phyloP scores from a whole-genome alignment of 768 basidiomycete species.

The Tulasnella sp. region DNA sequence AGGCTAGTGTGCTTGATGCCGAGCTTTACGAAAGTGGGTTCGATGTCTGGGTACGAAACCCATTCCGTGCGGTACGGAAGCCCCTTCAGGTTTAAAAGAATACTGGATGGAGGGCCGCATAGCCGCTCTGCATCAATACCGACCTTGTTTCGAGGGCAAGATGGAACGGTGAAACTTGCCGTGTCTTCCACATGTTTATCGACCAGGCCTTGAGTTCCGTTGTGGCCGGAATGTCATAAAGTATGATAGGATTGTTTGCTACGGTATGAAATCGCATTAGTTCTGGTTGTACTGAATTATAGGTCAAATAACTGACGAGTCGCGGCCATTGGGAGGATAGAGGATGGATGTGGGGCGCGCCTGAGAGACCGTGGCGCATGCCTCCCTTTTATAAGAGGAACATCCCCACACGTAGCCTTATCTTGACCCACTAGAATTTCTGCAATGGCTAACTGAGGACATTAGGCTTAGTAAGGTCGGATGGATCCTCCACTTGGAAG shows the following conservation, averaged over 20 bases:
- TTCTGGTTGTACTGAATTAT: background rate
- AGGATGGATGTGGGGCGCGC: background rate
- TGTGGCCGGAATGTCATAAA: conserved; percentile 25
- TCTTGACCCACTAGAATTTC: no score
- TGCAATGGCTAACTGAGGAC: background rate
- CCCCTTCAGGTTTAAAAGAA: conserved; percentile 19
- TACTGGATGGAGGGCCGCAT: background rate
- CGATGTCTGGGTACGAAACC: conserved; percentile 31
- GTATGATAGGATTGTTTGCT: conserved; percentile 9
- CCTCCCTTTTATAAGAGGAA: background rate
- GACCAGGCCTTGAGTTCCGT: background rate
- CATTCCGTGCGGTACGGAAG: conserved; percentile 28
- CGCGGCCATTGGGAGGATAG: background rate
- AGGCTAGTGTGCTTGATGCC: conserved; percentile 25
- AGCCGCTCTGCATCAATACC: background rate
- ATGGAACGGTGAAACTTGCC: background rate
- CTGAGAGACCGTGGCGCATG: background rate
- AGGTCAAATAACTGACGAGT: background rate
- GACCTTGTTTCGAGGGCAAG: background rate
- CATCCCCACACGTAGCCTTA: no score
- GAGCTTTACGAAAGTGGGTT: conserved; percentile 27
- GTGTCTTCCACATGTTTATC: conserved; percentile 23
- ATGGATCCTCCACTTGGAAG: background rate
- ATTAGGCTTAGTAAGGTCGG: background rate
- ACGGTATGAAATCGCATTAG: background rate